A percentile compares a stretch with the other conserved stretches of the same genome.
phyloP scores from a whole-genome alignment of 371 early-diverging fungal genomes.

The Lichtheimia ornata region DNA sequence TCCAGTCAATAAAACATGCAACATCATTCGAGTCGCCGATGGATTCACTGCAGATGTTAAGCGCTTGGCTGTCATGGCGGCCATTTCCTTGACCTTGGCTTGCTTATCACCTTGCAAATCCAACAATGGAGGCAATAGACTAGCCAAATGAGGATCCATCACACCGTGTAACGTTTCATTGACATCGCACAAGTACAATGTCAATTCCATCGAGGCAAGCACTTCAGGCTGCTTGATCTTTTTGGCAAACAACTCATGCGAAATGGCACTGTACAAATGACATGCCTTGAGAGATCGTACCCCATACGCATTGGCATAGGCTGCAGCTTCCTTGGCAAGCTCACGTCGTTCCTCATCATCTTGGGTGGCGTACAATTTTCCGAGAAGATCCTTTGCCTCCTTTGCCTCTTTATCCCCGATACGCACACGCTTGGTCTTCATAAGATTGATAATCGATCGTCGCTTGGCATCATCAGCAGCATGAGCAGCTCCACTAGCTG shows the following conservation, averaged over 20 bases:
- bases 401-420: conserved; percentile 45
- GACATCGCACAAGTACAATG: conserved; percentile 11
- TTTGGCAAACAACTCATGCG: conserved; percentile 21
- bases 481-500: conserved; percentile 42
- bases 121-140: conserved; percentile 53
- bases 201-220: conserved; percentile 12
- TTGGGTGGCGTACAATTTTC: conserved; percentile 11
- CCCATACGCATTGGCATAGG: conserved; percentile 16
- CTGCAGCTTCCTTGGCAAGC: conserved; percentile 10
- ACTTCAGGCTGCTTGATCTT: conserved; percentile 12
- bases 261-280: conserved; percentile 20
- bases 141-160: conserved; percentile 64
- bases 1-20: conserved; percentile 61
- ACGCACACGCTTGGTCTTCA: conserved; percentile 38
- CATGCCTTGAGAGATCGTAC: conserved; percentile 22
- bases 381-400: conserved; percentile 22
- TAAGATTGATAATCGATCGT: conserved; percentile 26
- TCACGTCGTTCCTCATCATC: conserved; percentile 13
- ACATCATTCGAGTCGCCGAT: conserved; percentile 50
- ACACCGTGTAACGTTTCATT: conserved; percentile 44
- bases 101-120: conserved; percentile 73
- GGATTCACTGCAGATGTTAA: conserved; percentile 53
- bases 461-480: conserved; percentile 41
- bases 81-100: conserved; percentile 56
- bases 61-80: conserved; percentile 49